phyloP scores from a whole-genome alignment of 257 asterid genomes.

The Cinchona pubescens region DNA sequence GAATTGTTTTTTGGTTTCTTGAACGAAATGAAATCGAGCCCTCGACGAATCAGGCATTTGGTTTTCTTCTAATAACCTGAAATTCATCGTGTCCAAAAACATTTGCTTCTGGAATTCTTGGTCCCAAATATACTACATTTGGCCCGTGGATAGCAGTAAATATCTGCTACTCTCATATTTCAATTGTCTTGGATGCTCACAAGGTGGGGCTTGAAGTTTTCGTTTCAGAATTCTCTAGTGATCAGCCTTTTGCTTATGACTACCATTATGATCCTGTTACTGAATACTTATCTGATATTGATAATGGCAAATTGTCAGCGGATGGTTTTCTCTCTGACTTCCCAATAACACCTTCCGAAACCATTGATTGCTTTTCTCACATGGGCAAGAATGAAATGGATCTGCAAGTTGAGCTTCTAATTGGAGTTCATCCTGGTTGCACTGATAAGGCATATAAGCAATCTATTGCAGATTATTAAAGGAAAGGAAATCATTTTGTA shows the following conservation, averaged over 20 bases:
- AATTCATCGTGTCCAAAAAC: conserved; percentile 67
- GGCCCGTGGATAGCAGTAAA: conserved; percentile 42
- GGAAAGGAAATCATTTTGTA: too few relatives aligned
- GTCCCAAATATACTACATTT: conserved; percentile 69
- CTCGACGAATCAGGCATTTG: conserved; percentile 68
- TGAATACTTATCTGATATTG: conserved; percentile 59
- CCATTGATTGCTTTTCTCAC: conserved; percentile 80
- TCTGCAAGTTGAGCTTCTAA: conserved; percentile 47
- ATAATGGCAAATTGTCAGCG: conserved; percentile 63
- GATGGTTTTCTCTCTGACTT: conserved; percentile 78
- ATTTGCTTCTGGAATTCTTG: conserved; percentile 78
- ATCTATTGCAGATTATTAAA: conserved; percentile 74
- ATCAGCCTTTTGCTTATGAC: conserved; percentile 45
- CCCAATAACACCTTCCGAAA: conserved; percentile 60
- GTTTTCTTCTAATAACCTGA: conserved; percentile 50
- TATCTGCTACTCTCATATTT: conserved; percentile 48
- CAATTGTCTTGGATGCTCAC: conserved; percentile 73
- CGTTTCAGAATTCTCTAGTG: conserved; percentile 58
- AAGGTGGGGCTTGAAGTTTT: conserved; percentile 64
- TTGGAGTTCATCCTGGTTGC: conserved; percentile 81
- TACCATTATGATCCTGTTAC: conserved; percentile 76
- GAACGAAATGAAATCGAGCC: conserved; percentile 49
- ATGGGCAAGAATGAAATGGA: conserved; percentile 43
- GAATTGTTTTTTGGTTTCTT: conserved; percentile 67
- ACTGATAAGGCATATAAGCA: conserved; percentile 53